Conservation (phyloP, 2,329 filamentous ascomycete species). For the Botryotinia narcissicola region DNA sequence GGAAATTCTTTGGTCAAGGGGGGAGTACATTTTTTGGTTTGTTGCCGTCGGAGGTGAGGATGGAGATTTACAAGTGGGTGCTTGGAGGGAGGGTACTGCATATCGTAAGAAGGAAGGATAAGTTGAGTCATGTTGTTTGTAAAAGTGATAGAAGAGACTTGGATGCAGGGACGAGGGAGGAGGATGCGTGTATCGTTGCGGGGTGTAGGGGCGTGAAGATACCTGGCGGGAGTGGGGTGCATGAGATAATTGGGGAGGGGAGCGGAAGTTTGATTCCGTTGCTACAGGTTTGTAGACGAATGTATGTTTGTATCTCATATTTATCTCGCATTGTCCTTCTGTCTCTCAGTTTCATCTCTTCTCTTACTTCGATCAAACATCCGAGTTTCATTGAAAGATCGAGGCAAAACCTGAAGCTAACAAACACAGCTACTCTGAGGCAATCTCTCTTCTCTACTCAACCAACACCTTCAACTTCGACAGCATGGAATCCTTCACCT, state of each 20-base stretch:
- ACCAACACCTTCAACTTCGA: conserved; percentile 34
- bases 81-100: conserved; percentile 26
- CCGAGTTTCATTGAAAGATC: background rate
- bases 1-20: background rate
- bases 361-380: background rate
- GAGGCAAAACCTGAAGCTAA: background rate
- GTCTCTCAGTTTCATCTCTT: background rate
- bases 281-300: conserved; percentile 29
- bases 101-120: conserved; percentile 23
- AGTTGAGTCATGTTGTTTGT: conserved; percentile 23
- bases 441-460: conserved; percentile 30
- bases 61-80: conserved; percentile 26
- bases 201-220: conserved; percentile 28
- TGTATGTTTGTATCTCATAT: conserved; percentile 23
- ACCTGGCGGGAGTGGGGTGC: background rate
- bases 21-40: background rate
- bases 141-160: background rate
- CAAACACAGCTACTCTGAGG: conserved; percentile 28
- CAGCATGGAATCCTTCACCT: conserved; percentile 28
- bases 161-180: conserved; percentile 18
- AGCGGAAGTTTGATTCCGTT: conserved; percentile 23
- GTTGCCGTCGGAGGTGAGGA: conserved; percentile 12
- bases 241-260: background rate
- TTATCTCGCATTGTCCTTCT: background rate
- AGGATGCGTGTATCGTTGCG: conserved; percentile 21